Conservation (phyloP, 1,139 yeast species). For the Candida pseudoviswanathii region DNA sequence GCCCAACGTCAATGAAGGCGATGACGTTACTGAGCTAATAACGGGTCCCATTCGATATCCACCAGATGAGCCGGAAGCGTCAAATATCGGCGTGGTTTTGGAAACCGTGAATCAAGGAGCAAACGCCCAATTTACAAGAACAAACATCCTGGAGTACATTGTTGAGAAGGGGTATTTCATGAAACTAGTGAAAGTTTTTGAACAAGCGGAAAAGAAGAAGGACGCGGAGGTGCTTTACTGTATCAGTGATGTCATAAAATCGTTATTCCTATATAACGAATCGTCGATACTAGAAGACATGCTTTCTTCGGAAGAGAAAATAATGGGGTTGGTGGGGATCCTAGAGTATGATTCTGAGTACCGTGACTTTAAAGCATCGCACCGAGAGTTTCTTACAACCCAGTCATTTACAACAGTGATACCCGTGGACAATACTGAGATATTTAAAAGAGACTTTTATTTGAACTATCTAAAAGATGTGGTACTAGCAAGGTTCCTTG, state of each 20-base stretch:
- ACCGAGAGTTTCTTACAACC: constrained; percentile 62
- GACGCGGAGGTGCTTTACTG: constrained; percentile 57
- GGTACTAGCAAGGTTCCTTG: constrained; percentile 76
- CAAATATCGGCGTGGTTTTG: constrained; percentile 50
- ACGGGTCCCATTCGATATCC: constrained; percentile 83
- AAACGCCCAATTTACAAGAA: constrained; percentile 57
- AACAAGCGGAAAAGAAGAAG: constrained; percentile 53
- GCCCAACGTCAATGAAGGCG: constrained; percentile 40
- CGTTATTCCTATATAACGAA: constrained; percentile 72
- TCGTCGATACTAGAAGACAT: constrained; percentile 65
- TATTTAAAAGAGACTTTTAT: constrained; percentile 74
- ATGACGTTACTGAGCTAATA: constrained; percentile 70
- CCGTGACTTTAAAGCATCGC: constrained; percentile 77
- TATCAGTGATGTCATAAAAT: constrained; percentile 72
- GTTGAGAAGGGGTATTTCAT: constrained; percentile 53
- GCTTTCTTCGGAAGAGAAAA: constrained; percentile 56
- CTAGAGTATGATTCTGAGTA: constrained; percentile 89
- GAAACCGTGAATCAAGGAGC: constrained; percentile 60
- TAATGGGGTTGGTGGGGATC: constrained; percentile 74
- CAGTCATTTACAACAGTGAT: constrained; percentile 73
- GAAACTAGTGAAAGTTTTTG: constrained; percentile 54
- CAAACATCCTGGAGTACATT: constrained; percentile 53
- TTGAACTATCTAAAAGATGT: constrained; percentile 85
- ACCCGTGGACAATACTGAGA: constrained; percentile 57
- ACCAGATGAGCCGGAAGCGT: constrained; percentile 47